Percentiles rank a stretch among this genome's conserved stretches.
phyloP scores from a whole-genome alignment of 2,329 filamentous ascomycete species.

The Penicillium sp. region DNA sequence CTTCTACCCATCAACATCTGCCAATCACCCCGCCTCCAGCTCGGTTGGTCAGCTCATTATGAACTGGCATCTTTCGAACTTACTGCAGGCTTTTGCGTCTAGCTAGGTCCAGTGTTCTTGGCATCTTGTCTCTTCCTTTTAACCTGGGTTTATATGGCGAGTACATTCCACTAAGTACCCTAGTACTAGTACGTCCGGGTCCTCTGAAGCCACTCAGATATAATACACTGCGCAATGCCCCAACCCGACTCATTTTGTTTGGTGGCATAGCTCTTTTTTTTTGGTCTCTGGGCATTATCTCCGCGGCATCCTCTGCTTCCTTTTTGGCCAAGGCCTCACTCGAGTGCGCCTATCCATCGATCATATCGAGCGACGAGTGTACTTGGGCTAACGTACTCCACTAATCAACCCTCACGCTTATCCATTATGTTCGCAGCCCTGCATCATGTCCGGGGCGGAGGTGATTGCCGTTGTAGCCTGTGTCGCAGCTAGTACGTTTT shows the following conservation, averaged over 20 bases:
- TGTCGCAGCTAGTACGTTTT: constrained; percentile 22
- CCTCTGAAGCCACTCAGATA: too few species aligned
- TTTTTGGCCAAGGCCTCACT: not conserved
- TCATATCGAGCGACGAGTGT: not conserved
- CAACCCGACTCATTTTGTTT: too few species aligned
- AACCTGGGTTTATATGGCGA: too few species aligned
- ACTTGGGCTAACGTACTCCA: not conserved
- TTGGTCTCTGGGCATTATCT: not conserved
- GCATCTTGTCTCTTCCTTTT: too few species aligned
- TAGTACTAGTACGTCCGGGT: too few species aligned
- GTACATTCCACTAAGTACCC: too few species aligned
- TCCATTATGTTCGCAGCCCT: not conserved
- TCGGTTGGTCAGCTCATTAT: not conserved
- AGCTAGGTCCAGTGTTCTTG: too few species aligned
- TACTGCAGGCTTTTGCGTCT: too few species aligned
- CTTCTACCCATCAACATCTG: too few species aligned
- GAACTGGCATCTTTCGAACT: too few species aligned
- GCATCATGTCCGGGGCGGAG: constrained; percentile 22
- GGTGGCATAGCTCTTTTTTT: not conserved
- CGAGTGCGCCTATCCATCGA: not conserved
- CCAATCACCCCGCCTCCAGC: too few species aligned
- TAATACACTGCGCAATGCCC: too few species aligned
- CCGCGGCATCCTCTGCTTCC: not conserved
- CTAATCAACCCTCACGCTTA: not conserved
- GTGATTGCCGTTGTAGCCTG: constrained; percentile 24